phyloP scores from a whole-genome alignment of 306 rosid genomes.

The Quercus bicolor region DNA sequence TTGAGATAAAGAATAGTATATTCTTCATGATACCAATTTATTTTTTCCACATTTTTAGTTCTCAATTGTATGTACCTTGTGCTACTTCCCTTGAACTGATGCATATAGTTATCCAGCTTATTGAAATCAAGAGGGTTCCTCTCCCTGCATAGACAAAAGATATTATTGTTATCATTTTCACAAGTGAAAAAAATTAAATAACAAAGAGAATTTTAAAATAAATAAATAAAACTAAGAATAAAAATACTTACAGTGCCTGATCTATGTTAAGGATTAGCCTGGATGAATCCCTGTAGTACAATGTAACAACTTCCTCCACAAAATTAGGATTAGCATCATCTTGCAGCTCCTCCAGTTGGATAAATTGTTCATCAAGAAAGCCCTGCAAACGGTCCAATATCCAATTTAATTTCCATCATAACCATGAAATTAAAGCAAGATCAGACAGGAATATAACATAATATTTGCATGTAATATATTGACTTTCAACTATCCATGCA shows the following conservation, averaged over 20 bases:
- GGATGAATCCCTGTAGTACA: constrained; percentile 68
- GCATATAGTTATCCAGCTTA: constrained; percentile 70
- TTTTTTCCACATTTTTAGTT: neutral
- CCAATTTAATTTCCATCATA: neutral
- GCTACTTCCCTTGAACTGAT: constrained; percentile 93
- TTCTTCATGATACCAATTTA: constrained; percentile 19
- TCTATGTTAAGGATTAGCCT: constrained; percentile 68
- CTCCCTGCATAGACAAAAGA: constrained; percentile 42
- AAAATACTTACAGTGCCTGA: constrained; percentile 54
- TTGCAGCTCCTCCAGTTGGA: constrained; percentile 79
- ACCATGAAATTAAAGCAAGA: neutral
- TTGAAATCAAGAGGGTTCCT: constrained; percentile 59
- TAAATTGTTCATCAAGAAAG: constrained; percentile 77
- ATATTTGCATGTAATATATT: too few species aligned
- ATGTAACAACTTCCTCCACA: constrained; percentile 84
- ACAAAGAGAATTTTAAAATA: neutral
- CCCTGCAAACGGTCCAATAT: constrained; percentile 40
- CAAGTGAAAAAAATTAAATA: neutral
- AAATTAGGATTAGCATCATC: constrained; percentile 89
- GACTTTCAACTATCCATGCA: too few species aligned
- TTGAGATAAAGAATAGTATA: constrained; percentile 37
- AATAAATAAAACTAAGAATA: neutral
- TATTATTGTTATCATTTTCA: neutral
- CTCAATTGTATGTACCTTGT: constrained; percentile 49
- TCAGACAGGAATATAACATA: too few species aligned